Evolutionary conservation across 2,329 filamentous ascomycete species (phyloP).

Genomic region (Aspergillus persii): DNA sequence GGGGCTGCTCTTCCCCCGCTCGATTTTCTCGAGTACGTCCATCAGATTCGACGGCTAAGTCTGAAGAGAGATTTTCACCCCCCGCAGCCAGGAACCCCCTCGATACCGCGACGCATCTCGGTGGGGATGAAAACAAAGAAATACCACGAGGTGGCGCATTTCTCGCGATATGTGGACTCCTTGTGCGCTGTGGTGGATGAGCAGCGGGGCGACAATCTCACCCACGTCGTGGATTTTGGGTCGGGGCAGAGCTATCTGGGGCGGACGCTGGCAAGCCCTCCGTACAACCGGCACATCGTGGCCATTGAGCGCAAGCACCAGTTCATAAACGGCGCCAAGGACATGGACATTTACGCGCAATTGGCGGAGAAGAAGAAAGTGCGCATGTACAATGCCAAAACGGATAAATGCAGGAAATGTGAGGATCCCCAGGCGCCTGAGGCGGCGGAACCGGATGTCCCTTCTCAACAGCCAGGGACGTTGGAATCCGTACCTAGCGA

Average conservation of each 20-base stretch:
- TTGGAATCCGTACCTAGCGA: slow-evolving; percentile 4
- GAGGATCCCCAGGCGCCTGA: slow-evolving; percentile 15
- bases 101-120: slow-evolving; percentile 67
- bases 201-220: slow-evolving; percentile 54
- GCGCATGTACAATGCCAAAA: slow-evolving; percentile 79
- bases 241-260: slow-evolving; percentile 97
- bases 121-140: slow-evolving; percentile 97
- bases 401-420: slow-evolving; percentile 22
- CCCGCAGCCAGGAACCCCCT: slow-evolving; percentile 39
- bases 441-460: slow-evolving; percentile 2
- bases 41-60: slow-evolving; percentile 66
- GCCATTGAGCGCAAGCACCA: slow-evolving; percentile 85
- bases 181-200: slow-evolving; percentile 58
- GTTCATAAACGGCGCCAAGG: slow-evolving; percentile 81
- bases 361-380: slow-evolving; percentile 70
- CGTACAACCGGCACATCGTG: slow-evolving; percentile 82
- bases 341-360: slow-evolving; percentile 79
- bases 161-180: slow-evolving; percentile 77
- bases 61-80: slow-evolving; percentile 61
- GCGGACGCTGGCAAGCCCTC: slow-evolving; percentile 76
- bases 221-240: slow-evolving; percentile 92
- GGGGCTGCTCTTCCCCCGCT: slow-evolving; percentile 45
- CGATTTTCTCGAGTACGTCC: slow-evolving; percentile 70
- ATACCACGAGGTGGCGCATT: slow-evolving; percentile 86
- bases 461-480: background rate